A percentile compares a stretch with the other conserved stretches of the same genome.
Conservation (phyloP, 2,329 filamentous ascomycete genomes). For the Aspergillus intermedius region DNA sequence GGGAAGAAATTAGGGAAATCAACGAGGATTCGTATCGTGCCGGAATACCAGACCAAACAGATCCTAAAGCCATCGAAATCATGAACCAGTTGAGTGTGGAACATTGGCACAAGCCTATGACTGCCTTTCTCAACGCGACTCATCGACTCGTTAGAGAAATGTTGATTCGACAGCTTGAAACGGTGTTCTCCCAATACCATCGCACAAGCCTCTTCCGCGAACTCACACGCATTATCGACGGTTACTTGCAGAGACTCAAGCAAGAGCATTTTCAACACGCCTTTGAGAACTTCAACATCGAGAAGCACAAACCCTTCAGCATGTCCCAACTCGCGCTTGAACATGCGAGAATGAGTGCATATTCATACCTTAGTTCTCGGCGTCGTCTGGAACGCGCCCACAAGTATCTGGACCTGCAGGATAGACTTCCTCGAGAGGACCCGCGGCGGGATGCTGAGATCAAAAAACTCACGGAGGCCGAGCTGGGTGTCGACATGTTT, state of each 20-base stretch:
- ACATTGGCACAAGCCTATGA: constrained; percentile 53
- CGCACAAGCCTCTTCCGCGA: constrained; percentile 31
- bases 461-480: constrained; percentile 19
- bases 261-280: constrained; percentile 37
- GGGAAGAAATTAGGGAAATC: constrained; percentile 45
- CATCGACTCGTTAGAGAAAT: constrained; percentile 24
- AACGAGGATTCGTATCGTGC: constrained; percentile 51
- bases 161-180: constrained; percentile 43
- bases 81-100: constrained; percentile 52
- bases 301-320: constrained; percentile 53
- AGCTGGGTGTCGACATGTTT: constrained; percentile 30
- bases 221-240: constrained; percentile 36
- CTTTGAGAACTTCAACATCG: constrained; percentile 48
- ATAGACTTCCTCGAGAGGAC: constrained; percentile 14
- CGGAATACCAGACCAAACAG: constrained; percentile 54
- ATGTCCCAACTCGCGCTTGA: constrained; percentile 31
- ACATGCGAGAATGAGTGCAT: constrained; percentile 10
- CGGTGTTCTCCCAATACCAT: constrained; percentile 26
- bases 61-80: constrained; percentile 54
- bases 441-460: constrained; percentile 11
- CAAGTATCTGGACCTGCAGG: constrained; percentile 8
- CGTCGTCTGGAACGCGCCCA: constrained; percentile 16
- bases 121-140: constrained; percentile 30
- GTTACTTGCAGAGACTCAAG: constrained; percentile 42
- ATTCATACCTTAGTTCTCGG: constrained; percentile 6